phyloP scores from a whole-genome alignment of 2,329 filamentous ascomycete species.

The Alternaria sp. region DNA sequence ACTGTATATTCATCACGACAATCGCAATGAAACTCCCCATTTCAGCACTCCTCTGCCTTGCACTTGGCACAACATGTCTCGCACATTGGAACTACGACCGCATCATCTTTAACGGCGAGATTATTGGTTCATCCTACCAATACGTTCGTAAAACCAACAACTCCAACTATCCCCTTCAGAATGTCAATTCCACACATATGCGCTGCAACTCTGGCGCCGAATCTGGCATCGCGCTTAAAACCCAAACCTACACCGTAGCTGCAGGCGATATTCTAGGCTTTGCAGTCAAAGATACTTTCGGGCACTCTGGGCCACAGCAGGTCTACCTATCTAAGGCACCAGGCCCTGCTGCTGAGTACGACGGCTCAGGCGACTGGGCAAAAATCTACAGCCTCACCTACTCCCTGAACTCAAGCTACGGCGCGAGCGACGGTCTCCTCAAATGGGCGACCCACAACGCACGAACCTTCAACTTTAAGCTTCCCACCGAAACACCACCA shows the following conservation, averaged over 20 bases:
- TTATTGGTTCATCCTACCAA: slow-evolving; percentile 37
- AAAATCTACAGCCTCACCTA: slow-evolving; percentile 45
- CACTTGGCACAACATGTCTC: slow-evolving; percentile 7
- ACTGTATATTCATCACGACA: background rate
- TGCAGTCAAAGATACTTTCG: slow-evolving; percentile 58
- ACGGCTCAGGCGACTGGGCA: slow-evolving; percentile 39
- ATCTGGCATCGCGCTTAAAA: slow-evolving; percentile 28
- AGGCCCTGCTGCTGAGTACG: slow-evolving; percentile 25
- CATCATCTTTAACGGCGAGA: slow-evolving; percentile 39
- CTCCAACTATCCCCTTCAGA: slow-evolving; percentile 35
- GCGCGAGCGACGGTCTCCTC: slow-evolving; percentile 24
- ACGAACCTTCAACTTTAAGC: slow-evolving; percentile 43
- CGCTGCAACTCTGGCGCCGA: slow-evolving; percentile 36
- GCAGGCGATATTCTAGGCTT: slow-evolving; percentile 58
- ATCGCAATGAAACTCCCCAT: slow-evolving; percentile 7
- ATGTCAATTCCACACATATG: slow-evolving; percentile 37
- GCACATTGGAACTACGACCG: slow-evolving; percentile 42
- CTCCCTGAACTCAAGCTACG: slow-evolving; percentile 41
- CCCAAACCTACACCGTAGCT: slow-evolving; percentile 32
- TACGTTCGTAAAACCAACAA: slow-evolving; percentile 37
- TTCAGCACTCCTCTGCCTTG: slow-evolving; percentile 11
- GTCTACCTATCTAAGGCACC: slow-evolving; percentile 42
- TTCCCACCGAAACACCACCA: slow-evolving; percentile 48
- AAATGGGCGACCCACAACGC: slow-evolving; percentile 42
- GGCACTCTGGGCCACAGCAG: slow-evolving; percentile 39